Evolutionary conservation across 2,329 filamentous ascomycete genomes (phyloP).

Genomic region (Lasiodiplodia theobromae): DNA sequence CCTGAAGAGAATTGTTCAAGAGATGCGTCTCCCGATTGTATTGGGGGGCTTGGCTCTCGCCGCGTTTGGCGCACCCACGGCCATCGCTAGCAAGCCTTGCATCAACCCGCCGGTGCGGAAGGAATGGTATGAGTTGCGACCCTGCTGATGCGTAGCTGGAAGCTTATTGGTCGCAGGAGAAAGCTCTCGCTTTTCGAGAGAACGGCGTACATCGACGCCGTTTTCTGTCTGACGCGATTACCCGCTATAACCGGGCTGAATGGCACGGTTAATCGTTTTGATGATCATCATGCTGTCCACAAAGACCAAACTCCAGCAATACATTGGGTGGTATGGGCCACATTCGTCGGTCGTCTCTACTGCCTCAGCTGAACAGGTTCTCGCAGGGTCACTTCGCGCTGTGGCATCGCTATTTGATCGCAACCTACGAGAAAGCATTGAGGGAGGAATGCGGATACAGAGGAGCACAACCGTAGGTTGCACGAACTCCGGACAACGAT

Average conservation of each 20-base stretch:
- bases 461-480: slow-evolving; percentile 56
- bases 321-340: slow-evolving; percentile 35
- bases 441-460: slow-evolving; percentile 52
- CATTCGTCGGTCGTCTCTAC: too few relatives aligned
- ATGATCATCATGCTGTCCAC: slow-evolving; percentile 39
- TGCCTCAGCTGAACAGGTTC: not conserved
- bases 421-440: slow-evolving; percentile 52
- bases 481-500: too few relatives aligned
- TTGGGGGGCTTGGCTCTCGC: slow-evolving; percentile 30
- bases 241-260: slow-evolving; percentile 33
- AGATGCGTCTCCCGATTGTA: slow-evolving; percentile 4
- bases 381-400: slow-evolving; percentile 42
- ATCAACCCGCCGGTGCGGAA: slow-evolving; percentile 32
- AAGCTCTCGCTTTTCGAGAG: slow-evolving; percentile 34
- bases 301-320: slow-evolving; percentile 35
- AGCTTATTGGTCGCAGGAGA: slow-evolving; percentile 32
- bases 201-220: slow-evolving; percentile 38
- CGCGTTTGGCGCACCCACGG: slow-evolving; percentile 31
- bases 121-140: slow-evolving; percentile 33
- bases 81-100: slow-evolving; percentile 26
- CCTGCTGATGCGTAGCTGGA: not conserved
- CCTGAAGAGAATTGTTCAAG: not conserved
- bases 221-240: slow-evolving; percentile 36
- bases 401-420: slow-evolving; percentile 53
- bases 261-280: slow-evolving; percentile 36